phyloP scores from a whole-genome alignment of 306 rosid species.

The Ziziphus jujuba region DNA sequence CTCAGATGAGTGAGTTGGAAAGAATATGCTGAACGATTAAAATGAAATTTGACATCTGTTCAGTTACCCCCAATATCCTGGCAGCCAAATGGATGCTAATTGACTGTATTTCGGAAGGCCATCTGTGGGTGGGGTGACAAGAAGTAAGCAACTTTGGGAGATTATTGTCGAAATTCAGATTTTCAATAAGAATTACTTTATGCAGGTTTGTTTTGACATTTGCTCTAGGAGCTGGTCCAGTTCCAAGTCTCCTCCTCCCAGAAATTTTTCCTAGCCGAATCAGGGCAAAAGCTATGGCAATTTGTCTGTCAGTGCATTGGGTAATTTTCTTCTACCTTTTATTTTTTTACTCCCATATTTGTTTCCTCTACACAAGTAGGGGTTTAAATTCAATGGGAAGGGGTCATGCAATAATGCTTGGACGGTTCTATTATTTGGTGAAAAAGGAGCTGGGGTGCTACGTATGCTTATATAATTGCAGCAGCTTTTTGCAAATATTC shows the following conservation, averaged over 20 bases:
- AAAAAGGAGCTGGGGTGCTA: too few relatives aligned
- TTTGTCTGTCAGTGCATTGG: slow-evolving; percentile 98
- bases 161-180: slow-evolving; percentile 3
- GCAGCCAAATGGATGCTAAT: not conserved
- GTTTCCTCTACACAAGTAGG: not conserved
- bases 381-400: too few relatives aligned
- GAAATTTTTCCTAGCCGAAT: slow-evolving; percentile 89
- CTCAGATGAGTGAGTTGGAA: not conserved
- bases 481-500: not conserved
- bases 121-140: not conserved
- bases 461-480: too few relatives aligned
- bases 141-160: slow-evolving; percentile 4
- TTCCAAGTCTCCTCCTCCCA: slow-evolving; percentile 89
- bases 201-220: slow-evolving; percentile 91
- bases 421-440: too few relatives aligned
- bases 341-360: not conserved
- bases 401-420: too few relatives aligned
- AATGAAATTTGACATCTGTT: not conserved
- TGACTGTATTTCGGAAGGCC: not conserved
- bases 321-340: slow-evolving; percentile 48
- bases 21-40: not conserved
- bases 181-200: not conserved
- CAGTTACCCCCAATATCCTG: not conserved
- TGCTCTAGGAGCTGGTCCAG: slow-evolving; percentile 99
- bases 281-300: slow-evolving; percentile 94